Conservation (phyloP, 1,139 yeast genomes). For the Kodamaea ohmeri region DNA sequence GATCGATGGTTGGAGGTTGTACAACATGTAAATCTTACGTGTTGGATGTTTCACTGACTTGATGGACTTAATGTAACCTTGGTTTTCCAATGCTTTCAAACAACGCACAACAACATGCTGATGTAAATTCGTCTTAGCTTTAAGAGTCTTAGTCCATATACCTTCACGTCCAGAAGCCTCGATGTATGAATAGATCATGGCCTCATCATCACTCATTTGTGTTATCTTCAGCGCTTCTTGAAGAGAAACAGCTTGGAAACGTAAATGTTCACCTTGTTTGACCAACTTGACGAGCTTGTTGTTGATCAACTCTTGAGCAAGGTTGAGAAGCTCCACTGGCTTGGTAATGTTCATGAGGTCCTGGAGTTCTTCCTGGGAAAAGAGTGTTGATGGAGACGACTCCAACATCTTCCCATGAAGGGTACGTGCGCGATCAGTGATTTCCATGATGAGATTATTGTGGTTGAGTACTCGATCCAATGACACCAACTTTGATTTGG, state of each 20-base stretch:
- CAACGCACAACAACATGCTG: conserved; percentile 89
- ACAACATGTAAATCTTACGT: conserved; percentile 92
- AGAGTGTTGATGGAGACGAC: conserved; percentile 44
- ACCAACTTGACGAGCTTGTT: conserved; percentile 65
- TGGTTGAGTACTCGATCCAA: too few species aligned
- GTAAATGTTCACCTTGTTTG: conserved; percentile 60
- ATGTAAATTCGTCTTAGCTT: conserved; percentile 87
- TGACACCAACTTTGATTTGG: too few species aligned
- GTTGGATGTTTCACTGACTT: conserved; percentile 96
- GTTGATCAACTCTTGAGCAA: conserved; percentile 66
- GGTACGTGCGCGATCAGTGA: conserved; percentile 50
- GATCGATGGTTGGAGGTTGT: conserved; percentile 86
- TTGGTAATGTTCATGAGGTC: conserved; percentile 34
- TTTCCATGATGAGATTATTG: conserved; percentile 18
- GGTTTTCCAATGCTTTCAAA: conserved; percentile 76
- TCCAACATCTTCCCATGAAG: conserved; percentile 62
- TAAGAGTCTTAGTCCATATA: conserved; percentile 91
- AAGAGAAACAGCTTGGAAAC: conserved; percentile 68
- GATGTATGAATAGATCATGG: conserved; percentile 85
- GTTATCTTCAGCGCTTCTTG: conserved; percentile 69
- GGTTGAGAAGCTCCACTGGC: conserved; percentile 49
- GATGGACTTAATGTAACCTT: conserved; percentile 82
- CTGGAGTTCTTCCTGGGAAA: conserved; percentile 59
- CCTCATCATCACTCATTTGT: conserved; percentile 82
- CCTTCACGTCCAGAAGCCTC: conserved; percentile 95